phyloP scores from a whole-genome alignment of 306 rosid genomes.

The Prosopis cineraria region DNA sequence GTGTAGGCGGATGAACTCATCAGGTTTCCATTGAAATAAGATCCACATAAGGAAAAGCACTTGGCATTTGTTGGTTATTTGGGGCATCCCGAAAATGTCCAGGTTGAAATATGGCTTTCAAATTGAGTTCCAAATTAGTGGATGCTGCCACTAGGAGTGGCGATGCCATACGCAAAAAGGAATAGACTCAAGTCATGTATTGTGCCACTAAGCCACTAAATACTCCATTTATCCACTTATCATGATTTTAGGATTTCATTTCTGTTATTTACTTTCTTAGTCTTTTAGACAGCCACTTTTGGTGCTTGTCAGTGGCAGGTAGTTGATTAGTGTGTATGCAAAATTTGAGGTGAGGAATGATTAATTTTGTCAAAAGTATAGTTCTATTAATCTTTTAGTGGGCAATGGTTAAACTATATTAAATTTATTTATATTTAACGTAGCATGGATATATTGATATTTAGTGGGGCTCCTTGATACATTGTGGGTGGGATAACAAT shows the following conservation, averaged over 20 bases:
- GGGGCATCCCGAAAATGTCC: not conserved
- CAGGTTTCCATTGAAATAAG: too few species aligned
- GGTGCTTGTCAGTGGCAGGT: not conserved
- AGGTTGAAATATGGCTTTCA: not conserved
- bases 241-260: not conserved
- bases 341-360: not conserved
- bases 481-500: not conserved
- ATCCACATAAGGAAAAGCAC: too few species aligned
- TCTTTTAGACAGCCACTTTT: not conserved
- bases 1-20: too few species aligned
- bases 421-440: slow-evolving; percentile 15
- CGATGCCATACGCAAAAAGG: not conserved
- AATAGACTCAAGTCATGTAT: not conserved
- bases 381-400: not conserved
- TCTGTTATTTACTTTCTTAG: not conserved
- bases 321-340: not conserved
- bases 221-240: not conserved
- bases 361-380: not conserved
- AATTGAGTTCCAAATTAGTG: slow-evolving; percentile 1
- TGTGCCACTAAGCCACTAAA: not conserved
- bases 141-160: not conserved
- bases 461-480: not conserved
- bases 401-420: not conserved
- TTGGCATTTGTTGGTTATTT: too few species aligned
- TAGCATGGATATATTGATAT: not conserved